These are phyloP conservation scores for Daphne laureola DNA, from an alignment of 441 rosid genomes.

Conservation along the genomic window DNA sequence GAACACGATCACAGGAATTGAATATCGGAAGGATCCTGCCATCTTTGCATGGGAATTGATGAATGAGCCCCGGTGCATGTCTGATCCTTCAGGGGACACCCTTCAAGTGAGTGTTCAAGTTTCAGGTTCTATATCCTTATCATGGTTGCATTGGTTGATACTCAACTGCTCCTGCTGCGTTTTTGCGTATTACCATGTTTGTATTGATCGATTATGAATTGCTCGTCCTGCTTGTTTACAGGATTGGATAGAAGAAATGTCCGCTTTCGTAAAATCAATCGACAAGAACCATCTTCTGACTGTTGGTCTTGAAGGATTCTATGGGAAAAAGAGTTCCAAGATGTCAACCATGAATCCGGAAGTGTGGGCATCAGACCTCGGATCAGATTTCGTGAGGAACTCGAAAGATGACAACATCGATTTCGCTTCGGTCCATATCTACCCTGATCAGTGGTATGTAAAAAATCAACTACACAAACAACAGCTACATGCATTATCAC, in stretches of 20 bases:
- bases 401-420: constrained; percentile 48
- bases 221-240: constrained; percentile 20
- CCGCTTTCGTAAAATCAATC: constrained; percentile 71
- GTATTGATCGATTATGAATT: not conserved
- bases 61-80: constrained; percentile 87
- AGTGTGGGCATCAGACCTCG: constrained; percentile 68
- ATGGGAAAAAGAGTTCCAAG: constrained; percentile 79
- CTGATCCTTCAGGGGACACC: constrained; percentile 86
- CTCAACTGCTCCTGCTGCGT: no score
- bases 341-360: constrained; percentile 68
- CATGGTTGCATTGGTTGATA: no score
- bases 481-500: not conserved
- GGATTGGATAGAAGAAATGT: constrained; percentile 90
- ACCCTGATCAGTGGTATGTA: constrained; percentile 88
- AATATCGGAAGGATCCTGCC: constrained; percentile 87
- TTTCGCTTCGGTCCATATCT: constrained; percentile 90
- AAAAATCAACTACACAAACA: not conserved
- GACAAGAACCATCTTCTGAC: constrained; percentile 83
- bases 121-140: no score
- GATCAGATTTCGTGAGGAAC: constrained; percentile 81
- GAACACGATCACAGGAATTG: constrained; percentile 77
- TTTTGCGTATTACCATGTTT: no score
- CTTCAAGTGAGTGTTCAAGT: constrained; percentile 61
- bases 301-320: constrained; percentile 92
- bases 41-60: constrained; percentile 96